phyloP scores from a whole-genome alignment of 345 rosid species.

The Bruguiera parviflora region DNA sequence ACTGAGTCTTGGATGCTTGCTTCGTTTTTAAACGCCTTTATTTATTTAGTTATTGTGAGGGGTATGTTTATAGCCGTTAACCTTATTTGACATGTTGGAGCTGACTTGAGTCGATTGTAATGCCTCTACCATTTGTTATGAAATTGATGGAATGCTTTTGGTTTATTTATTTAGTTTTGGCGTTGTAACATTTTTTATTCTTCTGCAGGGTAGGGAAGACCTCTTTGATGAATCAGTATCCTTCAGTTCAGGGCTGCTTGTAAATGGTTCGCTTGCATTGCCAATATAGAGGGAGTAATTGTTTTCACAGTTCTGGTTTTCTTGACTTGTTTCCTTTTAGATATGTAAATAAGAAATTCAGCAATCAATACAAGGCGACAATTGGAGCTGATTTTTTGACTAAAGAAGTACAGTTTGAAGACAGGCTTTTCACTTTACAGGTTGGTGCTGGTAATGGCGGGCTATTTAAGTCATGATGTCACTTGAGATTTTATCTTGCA shows the following conservation, averaged over 20 bases:
- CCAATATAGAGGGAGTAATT: neutral
- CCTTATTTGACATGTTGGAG: neutral
- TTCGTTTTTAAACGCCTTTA: too few relatives aligned
- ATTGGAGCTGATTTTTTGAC: conserved; percentile 34
- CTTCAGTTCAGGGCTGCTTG: neutral
- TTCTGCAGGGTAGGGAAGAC: conserved; percentile 31
- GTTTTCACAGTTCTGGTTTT: neutral
- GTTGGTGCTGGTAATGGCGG: conserved; percentile 12
- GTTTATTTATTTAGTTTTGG: neutral
- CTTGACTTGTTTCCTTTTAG: conserved; percentile 18
- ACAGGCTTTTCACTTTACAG: conserved; percentile 32
- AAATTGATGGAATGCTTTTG: too few relatives aligned
- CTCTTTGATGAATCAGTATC: conserved; percentile 35
- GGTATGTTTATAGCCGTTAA: too few relatives aligned
- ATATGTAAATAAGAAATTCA: conserved; percentile 31
- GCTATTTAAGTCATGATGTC: neutral
- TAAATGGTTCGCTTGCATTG: neutral
- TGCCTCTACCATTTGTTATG: too few relatives aligned
- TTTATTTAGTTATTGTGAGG: neutral
- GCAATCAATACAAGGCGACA: conserved; percentile 32
- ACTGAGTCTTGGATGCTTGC: neutral
- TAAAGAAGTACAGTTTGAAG: conserved; percentile 31
- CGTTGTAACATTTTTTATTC: neutral
- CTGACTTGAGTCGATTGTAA: neutral
- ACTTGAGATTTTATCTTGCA: too few relatives aligned